Evolutionary conservation across 805 yeast genomes (phyloP).

Genomic region (Kluyveromyces dobzhanskii): DNA sequence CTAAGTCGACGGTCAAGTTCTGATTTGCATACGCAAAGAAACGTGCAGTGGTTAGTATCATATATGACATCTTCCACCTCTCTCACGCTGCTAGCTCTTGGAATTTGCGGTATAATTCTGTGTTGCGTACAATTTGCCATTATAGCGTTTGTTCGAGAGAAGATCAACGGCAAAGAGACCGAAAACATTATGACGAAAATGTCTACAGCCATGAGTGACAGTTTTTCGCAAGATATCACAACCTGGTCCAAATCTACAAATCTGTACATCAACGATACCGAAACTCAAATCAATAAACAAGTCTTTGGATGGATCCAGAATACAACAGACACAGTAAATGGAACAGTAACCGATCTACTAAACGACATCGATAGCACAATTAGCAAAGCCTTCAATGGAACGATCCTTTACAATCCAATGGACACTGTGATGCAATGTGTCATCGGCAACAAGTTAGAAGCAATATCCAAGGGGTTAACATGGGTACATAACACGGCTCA

Average conservation of each 20-base stretch:
- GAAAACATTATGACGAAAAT: slow-evolving; percentile 2
- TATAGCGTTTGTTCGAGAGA: slow-evolving; percentile 21
- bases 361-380: slow-evolving; percentile 51
- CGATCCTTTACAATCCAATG: slow-evolving; percentile 58
- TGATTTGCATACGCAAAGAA: slow-evolving; percentile 10
- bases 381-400: slow-evolving; percentile 52
- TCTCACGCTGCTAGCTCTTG: slow-evolving; percentile 40
- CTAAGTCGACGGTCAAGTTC: slow-evolving; percentile 7
- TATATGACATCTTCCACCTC: slow-evolving; percentile 49
- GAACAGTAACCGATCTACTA: slow-evolving; percentile 51
- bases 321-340: slow-evolving; percentile 50
- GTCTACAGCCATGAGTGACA: slow-evolving; percentile 7
- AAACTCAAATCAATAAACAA: slow-evolving; percentile 48
- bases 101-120: slow-evolving; percentile 46
- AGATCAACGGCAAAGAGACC: slow-evolving; percentile 4
- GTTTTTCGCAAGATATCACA: slow-evolving; percentile 28
- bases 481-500: slow-evolving; percentile 68
- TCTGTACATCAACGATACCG: slow-evolving; percentile 38
- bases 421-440: slow-evolving; percentile 69
- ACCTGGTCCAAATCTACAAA: slow-evolving; percentile 55
- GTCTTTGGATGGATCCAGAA: slow-evolving; percentile 58
- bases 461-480: slow-evolving; percentile 60
- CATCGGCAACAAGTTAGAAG: slow-evolving; percentile 60
- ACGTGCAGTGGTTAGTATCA: slow-evolving; percentile 31
- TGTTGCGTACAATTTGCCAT: slow-evolving; percentile 48